Conservation (phyloP, 2,329 filamentous ascomycete species). For the Colletotrichum tofieldiae region DNA sequence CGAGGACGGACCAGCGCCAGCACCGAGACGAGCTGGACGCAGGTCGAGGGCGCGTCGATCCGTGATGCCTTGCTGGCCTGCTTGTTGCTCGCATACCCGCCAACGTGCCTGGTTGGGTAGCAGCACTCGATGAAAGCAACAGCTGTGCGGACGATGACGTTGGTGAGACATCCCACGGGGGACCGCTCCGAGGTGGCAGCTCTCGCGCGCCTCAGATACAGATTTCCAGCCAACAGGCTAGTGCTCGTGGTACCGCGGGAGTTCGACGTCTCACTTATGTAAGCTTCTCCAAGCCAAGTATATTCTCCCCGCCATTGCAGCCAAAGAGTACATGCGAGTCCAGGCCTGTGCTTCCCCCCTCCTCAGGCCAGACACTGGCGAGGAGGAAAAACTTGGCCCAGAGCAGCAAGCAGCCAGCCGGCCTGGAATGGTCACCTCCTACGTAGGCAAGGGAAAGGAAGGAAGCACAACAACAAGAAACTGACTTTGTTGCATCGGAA, state of each 20-base stretch:
- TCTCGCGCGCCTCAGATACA: neutral
- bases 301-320: neutral
- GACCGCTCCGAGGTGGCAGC: conserved; percentile 10
- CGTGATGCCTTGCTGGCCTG: conserved; percentile 6
- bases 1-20: conserved; percentile 4
- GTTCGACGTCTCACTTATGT: neutral
- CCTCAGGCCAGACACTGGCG: neutral
- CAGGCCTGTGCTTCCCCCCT: neutral
- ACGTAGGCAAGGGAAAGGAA: neutral
- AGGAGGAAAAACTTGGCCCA: conserved; percentile 2
- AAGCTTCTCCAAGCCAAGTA: neutral
- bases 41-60: conserved; percentile 2
- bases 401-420: conserved; percentile 5
- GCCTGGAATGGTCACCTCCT: conserved; percentile 1
- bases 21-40: neutral
- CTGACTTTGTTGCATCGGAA: neutral
- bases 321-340: neutral
- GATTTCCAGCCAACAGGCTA: conserved; percentile 11
- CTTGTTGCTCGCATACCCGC: conserved; percentile 6
- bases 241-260: conserved; percentile 7
- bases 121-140: conserved; percentile 8
- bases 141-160: conserved; percentile 38
- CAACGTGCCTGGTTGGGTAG: conserved; percentile 21
- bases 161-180: conserved; percentile 35
- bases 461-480: conserved; percentile 9